Base-by-base conservation (phyloP, 2,329 filamentous ascomycete species). In the Phyllosticta citrichinensis region DNA sequence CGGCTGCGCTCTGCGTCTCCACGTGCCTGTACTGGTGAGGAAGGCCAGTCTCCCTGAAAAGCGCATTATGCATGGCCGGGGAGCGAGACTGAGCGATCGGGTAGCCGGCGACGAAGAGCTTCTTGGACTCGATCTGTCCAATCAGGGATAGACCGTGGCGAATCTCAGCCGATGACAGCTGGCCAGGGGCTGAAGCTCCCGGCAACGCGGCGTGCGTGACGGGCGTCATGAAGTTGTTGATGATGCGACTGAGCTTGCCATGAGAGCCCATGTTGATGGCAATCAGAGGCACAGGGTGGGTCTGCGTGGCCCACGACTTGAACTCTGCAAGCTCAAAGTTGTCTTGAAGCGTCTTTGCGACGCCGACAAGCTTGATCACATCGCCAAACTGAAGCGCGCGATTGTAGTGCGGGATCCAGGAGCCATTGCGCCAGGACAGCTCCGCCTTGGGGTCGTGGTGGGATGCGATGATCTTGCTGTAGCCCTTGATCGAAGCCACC, bases 221-320 rank as follows among this genome's bases (percentile, higher is more conserved):
- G 0, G 94, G 94, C 0, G 94, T 97, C 78, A 99, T 85, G 79
- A 97, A 97, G 30, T 83, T 81, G 74, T 99, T 99, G 62, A 95
- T 78, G 53, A 99, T 87, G 35, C 94, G 87, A 69, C 91, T 96
- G 52, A 97, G 81, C 76, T 96, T 94, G 56, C 94, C 94, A 25
- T 83, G 79, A 55, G 84, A 80, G 30, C 93, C 92, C 93, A 99
- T 97, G 75, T 99, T 99, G 71, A 99, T 88, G 1, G 89, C 91
- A 67, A 99, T 97, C 60, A 99, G 77, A 0, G 92, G 93, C n/a
- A 86, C 85, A 58, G 87, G 81, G 69, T 95, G 88, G 1, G 88
- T 83, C 24, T 81, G 78, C 47, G 84, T 79, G 75, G 92, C 91
- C 77, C 83, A 87, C 22, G 81, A 76, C 77, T 89, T 92, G 82